phyloP scores from a whole-genome alignment of 2,329 filamentous ascomycete genomes.

The Coniosporium tulheliwenetii region DNA sequence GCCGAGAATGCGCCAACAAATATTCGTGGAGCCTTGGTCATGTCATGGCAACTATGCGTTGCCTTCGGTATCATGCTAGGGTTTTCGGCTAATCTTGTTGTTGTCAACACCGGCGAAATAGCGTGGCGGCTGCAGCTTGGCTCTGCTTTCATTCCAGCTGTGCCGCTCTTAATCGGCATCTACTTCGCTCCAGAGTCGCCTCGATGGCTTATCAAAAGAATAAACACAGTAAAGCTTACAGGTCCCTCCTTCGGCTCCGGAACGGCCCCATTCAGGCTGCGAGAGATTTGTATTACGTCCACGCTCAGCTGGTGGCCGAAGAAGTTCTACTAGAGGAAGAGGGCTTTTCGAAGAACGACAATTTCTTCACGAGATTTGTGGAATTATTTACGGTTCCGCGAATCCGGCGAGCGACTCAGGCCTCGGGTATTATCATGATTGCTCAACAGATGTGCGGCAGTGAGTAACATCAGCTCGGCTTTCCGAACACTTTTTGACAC shows the following conservation, averaged over 20 bases:
- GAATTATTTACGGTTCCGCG: slow-evolving; percentile 56
- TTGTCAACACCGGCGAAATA: slow-evolving; percentile 21
- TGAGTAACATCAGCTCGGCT: slow-evolving; percentile 17
- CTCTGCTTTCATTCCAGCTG: slow-evolving; percentile 21
- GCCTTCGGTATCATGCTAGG: slow-evolving; percentile 24
- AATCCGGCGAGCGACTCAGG: slow-evolving; percentile 55
- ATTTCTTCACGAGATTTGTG: slow-evolving; percentile 19
- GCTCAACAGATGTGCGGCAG: slow-evolving; percentile 45
- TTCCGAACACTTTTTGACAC: slow-evolving; percentile 16
- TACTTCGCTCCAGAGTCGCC: slow-evolving; percentile 13
- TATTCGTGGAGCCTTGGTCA: slow-evolving; percentile 40
- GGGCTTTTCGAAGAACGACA: slow-evolving; percentile 9
- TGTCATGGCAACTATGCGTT: slow-evolving; percentile 36
- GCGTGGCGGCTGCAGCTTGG: slow-evolving; percentile 24
- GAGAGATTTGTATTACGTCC: slow-evolving; percentile 25
- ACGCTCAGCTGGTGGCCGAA: slow-evolving; percentile 17
- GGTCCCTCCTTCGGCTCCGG: slow-evolving; percentile 21
- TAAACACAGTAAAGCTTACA: slow-evolving; percentile 20
- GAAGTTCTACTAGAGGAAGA: slow-evolving; percentile 16
- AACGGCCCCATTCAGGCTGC: slow-evolving; percentile 24
- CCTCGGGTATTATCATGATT: slow-evolving; percentile 67
- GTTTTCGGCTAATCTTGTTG: slow-evolving; percentile 24
- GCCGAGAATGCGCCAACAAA: slow-evolving; percentile 40
- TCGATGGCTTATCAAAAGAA: slow-evolving; percentile 25
- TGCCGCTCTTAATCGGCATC: slow-evolving; percentile 20